Evolutionary conservation across 2,329 filamentous ascomycete species (phyloP).

Genomic region (Aspergillus flavus): DNA sequence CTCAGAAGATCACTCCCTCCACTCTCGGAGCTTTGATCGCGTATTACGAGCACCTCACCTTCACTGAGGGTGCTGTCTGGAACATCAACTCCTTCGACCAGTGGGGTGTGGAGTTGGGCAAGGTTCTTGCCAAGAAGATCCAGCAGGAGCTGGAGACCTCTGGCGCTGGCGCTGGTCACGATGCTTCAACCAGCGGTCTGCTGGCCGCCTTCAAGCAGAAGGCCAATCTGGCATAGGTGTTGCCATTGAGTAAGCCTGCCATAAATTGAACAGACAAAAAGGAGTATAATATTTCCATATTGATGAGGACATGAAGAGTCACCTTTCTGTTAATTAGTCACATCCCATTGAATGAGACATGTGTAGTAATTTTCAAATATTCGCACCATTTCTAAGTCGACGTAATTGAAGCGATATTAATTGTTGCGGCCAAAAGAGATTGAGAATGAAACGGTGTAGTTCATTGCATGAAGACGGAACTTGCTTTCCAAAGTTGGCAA

Average conservation of each 20-base stretch:
- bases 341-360: slow-evolving; percentile 3
- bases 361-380: background rate
- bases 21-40: slow-evolving; percentile 94
- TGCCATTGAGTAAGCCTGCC: background rate
- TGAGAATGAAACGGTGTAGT: background rate
- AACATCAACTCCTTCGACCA: slow-evolving; percentile 99
- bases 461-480: background rate
- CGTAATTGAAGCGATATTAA: background rate
- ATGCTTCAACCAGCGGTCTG: slow-evolving; percentile 83
- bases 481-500: background rate
- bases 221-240: slow-evolving; percentile 49
- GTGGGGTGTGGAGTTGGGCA: slow-evolving; percentile 98
- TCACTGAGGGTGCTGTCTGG: slow-evolving; percentile 96
- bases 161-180: slow-evolving; percentile 73
- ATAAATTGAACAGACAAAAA: slow-evolving; percentile 14
- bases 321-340: slow-evolving; percentile 18
- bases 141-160: slow-evolving; percentile 78
- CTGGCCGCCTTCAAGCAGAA: slow-evolving; percentile 91
- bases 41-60: slow-evolving; percentile 98
- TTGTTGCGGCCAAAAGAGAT: background rate
- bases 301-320: slow-evolving; percentile 25
- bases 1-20: slow-evolving; percentile 89
- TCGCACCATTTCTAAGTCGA: background rate
- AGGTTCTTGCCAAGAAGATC: slow-evolving; percentile 92
- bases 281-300: slow-evolving; percentile 14